Evolutionary conservation across 129 eudicot genomes (phyloP), one percentile per base, ranked within the genome.

Genomic region (Pseudognaphalium luteoalbum): DNA sequence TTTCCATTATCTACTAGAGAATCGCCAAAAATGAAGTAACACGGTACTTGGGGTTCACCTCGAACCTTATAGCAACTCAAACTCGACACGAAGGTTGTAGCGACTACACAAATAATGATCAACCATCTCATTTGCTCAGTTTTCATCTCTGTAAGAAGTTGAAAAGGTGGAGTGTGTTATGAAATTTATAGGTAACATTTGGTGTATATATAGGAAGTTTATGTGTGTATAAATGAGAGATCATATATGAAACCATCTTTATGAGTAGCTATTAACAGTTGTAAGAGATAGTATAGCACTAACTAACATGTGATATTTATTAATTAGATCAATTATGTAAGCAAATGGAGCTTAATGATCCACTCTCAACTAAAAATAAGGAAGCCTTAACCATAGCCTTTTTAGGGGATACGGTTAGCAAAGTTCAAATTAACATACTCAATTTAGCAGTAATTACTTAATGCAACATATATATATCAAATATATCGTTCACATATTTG

Each of bases 21-120:
- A 66, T 89, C 96, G 4, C 96, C 96, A 66, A 87, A 89, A n/a
- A 87, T 84, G 77, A 89, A 89, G 82, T 82, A 84, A 54, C 95
- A 86, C 0, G 95, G 95, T 39, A 89, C 95, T 78, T 84, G 89
- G 0, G 91, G 91, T 4, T 71, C 70, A 10, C 79, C 86, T 62
- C 7, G 30, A 65, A 37, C 89, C 72, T 19, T 75, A 47, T 41
- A 19, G 51, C n/a, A 6, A 20, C 15, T 29, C 67, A 52, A 74
- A 28, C 28, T 60, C 37, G 62, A 19, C 72, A 73, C 41, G 59
- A 52, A 33, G 2, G 70, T 0, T 42, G 77, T 16, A 37, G 57
- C 68, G 37, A 58, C 56, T 3, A 73, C 25, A 73, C 20, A 73
- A 14, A 58, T 37, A 39, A 58, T n/a, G n/a, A n/a, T 34, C 68